Percentiles rank a stretch among this genome's conserved stretches.
These are phyloP conservation scores for Acanthamoeba lenticulata DNA, from an alignment of 208 protist species.

Conservation along the genomic window DNA sequence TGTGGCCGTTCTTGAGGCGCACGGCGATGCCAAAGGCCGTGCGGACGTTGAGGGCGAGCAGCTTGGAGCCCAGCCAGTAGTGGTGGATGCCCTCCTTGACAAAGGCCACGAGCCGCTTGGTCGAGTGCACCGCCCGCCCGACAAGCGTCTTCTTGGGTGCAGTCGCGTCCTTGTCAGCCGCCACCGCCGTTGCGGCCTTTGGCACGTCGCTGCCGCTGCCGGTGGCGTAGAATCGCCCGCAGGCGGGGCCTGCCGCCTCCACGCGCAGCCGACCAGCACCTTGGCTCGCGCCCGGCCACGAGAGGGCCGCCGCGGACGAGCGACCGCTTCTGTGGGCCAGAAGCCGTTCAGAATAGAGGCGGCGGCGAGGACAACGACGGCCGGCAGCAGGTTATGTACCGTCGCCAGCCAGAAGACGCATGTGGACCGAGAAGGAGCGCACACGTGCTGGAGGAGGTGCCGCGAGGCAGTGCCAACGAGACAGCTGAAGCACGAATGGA, in stretches of 20 bases:
- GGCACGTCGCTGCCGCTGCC: not conserved
- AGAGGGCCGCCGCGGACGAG: not conserved
- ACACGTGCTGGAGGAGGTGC: not conserved
- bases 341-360: not conserved
- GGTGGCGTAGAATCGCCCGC: not conserved
- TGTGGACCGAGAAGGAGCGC: not conserved
- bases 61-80: constrained; percentile 62
- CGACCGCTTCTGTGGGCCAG: not conserved
- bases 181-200: not conserved
- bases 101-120: not conserved
- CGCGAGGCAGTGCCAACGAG: not conserved
- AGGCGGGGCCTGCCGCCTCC: not conserved
- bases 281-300: not conserved
- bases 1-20: constrained; percentile 37
- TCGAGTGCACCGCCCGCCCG: not conserved
- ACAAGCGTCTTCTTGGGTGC: not conserved
- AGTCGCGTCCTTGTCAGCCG: not conserved
- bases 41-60: constrained; percentile 46
- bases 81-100: constrained; percentile 39
- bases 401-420: not conserved
- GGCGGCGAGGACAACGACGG: no score
- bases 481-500: not conserved
- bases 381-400: not conserved
- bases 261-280: not conserved
- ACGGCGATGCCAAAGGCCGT: not conserved